Percentiles rank a stretch among this genome's conserved stretches.
These are phyloP conservation scores for Dothistroma septosporum DNA, from an alignment of 2,329 filamentous ascomycete species.

Conservation along the genomic window DNA sequence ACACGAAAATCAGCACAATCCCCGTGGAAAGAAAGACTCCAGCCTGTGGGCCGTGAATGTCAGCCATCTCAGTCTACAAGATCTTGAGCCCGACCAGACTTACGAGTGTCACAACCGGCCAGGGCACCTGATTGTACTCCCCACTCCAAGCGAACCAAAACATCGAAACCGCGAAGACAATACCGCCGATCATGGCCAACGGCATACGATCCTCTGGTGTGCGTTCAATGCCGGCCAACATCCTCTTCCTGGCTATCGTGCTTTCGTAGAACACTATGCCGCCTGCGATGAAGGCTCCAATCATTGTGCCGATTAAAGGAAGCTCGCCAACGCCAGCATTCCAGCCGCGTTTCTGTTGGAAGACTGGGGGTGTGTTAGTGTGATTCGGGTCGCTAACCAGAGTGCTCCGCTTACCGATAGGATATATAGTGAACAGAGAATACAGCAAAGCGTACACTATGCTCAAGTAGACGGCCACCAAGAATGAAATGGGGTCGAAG, in stretches of 20 bases:
- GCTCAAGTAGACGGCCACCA: slow-evolving; percentile 51
- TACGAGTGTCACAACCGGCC: slow-evolving; percentile 43
- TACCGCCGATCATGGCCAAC: slow-evolving; percentile 33
- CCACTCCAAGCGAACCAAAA: slow-evolving; percentile 35
- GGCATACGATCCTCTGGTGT: slow-evolving; percentile 42
- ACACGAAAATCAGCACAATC: slow-evolving; percentile 49
- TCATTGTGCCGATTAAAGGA: slow-evolving; percentile 48
- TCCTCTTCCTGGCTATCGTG: slow-evolving; percentile 37
- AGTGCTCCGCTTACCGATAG: slow-evolving; percentile 44
- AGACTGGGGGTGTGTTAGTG: slow-evolving; percentile 42
- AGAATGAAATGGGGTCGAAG: slow-evolving; percentile 51
- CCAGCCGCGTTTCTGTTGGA: slow-evolving; percentile 52
- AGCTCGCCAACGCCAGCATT: slow-evolving; percentile 52
- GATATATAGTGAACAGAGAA: slow-evolving; percentile 59
- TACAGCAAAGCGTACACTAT: slow-evolving; percentile 53
- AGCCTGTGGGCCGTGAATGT: slow-evolving; percentile 32
- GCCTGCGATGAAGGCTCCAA: slow-evolving; percentile 48
- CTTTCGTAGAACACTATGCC: slow-evolving; percentile 42
- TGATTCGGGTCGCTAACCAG: no score
- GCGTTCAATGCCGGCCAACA: slow-evolving; percentile 33
- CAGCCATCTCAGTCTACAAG: slow-evolving; percentile 30
- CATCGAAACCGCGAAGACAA: slow-evolving; percentile 33
- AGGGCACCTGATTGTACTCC: slow-evolving; percentile 42
- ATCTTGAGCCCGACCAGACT: not conserved
- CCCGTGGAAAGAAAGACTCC: slow-evolving; percentile 41